A percentile compares a stretch with the other conserved stretches of the same genome.
phyloP scores from a whole-genome alignment of 305 asterid species.

The Salvia sclarea region DNA sequence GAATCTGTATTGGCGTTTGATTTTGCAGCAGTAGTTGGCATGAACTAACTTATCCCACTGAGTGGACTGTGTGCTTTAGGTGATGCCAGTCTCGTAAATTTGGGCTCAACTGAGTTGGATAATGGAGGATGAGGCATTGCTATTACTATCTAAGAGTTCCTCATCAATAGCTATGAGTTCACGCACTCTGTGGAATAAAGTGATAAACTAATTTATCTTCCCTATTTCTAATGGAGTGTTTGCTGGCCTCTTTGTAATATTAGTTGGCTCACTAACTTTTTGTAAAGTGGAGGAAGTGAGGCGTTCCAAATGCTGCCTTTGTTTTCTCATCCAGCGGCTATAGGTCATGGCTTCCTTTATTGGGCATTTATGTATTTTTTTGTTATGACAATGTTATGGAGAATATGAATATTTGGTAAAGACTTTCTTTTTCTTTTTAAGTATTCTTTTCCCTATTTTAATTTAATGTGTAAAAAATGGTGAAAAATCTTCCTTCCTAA shows the following conservation, averaged over 20 bases:
- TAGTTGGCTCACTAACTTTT: neutral
- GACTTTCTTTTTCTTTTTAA: too few species aligned
- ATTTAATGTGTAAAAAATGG: neutral
- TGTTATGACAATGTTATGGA: neutral
- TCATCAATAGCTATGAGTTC: neutral
- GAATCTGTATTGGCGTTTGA: neutral
- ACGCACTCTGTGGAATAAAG: neutral
- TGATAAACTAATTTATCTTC: neutral
- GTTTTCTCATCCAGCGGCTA: neutral
- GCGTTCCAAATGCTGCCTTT: neutral
- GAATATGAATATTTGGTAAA: neutral
- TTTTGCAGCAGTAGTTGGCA: neutral
- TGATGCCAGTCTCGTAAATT: neutral
- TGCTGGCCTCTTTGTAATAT: neutral
- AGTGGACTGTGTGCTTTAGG: neutral
- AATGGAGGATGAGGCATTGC: neutral
- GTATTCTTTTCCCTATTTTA: neutral
- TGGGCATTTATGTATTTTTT: neutral
- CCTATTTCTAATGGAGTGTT: neutral
- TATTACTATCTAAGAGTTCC: neutral
- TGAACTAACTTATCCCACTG: neutral
- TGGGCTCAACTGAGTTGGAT: neutral
- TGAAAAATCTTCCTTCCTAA: neutral
- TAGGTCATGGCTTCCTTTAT: neutral
- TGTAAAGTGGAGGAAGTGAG: slow-evolving; percentile 11